phyloP scores from a whole-genome alignment of 2,329 filamentous ascomycete species.

The Cytospora mali region DNA sequence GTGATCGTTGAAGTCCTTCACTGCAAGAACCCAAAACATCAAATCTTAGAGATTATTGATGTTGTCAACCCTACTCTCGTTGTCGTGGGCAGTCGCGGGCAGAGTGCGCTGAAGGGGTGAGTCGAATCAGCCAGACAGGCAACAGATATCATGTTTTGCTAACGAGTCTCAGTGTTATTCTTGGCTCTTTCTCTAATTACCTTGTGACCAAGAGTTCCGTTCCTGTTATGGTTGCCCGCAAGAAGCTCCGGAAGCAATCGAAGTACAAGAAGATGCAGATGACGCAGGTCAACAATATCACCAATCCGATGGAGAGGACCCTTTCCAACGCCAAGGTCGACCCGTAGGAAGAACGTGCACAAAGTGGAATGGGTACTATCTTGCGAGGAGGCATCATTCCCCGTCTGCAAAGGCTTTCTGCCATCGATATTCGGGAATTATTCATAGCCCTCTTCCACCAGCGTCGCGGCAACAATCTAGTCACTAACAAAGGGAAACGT shows the following conservation, averaged over 20 bases:
- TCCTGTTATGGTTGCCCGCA: constrained; percentile 96
- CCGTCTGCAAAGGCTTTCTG: not conserved
- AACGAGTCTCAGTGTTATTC: constrained; percentile 70
- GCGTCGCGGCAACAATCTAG: not conserved
- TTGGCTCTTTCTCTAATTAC: constrained; percentile 97
- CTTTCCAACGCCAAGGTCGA: constrained; percentile 77
- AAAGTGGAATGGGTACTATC: not conserved
- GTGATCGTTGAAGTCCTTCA: constrained; percentile 96
- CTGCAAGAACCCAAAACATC: constrained; percentile 95
- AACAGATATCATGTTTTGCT: constrained; percentile 30
- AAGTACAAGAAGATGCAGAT: constrained; percentile 74
- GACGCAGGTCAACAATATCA: constrained; percentile 80
- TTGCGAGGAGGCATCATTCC: not conserved
- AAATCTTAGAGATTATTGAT: constrained; percentile 97
- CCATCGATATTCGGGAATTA: not conserved
- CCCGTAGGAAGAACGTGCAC: constrained; percentile 18
- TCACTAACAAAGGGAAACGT: not conserved
- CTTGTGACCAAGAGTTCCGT: constrained; percentile 95
- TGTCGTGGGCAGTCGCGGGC: constrained; percentile 86
- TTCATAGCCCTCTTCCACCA: not conserved
- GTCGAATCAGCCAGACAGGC: constrained; percentile 37
- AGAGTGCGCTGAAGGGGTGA: constrained; percentile 91
- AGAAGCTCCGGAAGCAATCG: constrained; percentile 83
- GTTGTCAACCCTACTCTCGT: constrained; percentile 88
- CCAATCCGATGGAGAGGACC: constrained; percentile 66